These are phyloP conservation scores for Escovopsis sp. DNA, from an alignment of 2,329 filamentous ascomycete species.

Conservation along the genomic window DNA sequence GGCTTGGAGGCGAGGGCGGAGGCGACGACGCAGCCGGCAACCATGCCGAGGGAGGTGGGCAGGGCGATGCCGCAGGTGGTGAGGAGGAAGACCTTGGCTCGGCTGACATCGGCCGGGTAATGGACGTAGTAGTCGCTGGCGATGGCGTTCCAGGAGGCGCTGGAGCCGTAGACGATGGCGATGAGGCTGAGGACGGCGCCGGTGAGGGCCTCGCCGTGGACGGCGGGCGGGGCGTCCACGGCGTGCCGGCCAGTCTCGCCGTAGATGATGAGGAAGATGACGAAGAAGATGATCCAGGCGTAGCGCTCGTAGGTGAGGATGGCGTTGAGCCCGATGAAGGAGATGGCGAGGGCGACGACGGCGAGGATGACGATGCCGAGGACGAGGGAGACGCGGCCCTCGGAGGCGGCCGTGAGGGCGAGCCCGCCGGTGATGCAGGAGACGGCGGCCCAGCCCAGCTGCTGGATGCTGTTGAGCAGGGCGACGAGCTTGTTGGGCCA, in stretches of 20 bases:
- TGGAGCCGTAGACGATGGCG: conserved; percentile 32
- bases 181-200: conserved; percentile 28
- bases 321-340: conserved; percentile 34
- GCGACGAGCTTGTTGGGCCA: conserved; percentile 36
- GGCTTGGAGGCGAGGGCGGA: conserved; percentile 24
- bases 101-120: conserved; percentile 30
- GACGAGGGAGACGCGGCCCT: conserved; percentile 29
- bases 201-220: conserved; percentile 21
- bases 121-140: conserved; percentile 18
- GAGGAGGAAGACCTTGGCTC: conserved; percentile 31
- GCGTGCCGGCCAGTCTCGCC: conserved; percentile 28
- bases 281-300: conserved; percentile 32
- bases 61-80: conserved; percentile 32
- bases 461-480: conserved; percentile 21
- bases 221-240: conserved; percentile 21
- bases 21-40: conserved; percentile 28
- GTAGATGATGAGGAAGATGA: conserved; percentile 35
- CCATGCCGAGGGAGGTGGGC: conserved; percentile 34
- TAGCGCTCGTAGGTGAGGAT: conserved; percentile 36
- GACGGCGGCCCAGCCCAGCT: conserved; percentile 37
- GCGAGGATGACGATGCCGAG: conserved; percentile 40
- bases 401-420: conserved; percentile 30
- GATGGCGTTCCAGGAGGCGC: conserved; percentile 34
- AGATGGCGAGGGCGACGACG: conserved; percentile 33
- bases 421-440: conserved; percentile 36